A percentile compares a stretch with the other conserved stretches of the same genome.
Conservation (phyloP, 1,284 basidiomycete species). For the Jaminaea rosea region DNA sequence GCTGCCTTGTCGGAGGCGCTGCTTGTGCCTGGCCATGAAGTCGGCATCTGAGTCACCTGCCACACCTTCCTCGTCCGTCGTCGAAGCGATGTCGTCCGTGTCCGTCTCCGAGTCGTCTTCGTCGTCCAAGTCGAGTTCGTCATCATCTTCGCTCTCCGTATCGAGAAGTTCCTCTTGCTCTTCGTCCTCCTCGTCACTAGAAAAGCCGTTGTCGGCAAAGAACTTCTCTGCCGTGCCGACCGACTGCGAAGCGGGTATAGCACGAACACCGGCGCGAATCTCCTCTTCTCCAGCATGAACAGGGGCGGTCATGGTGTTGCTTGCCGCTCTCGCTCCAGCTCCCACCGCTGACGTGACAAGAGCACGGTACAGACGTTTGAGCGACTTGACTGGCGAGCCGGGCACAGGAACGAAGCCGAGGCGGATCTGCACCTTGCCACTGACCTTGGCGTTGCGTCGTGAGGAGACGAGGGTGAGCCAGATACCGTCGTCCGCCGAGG, state of each 20-base stretch:
- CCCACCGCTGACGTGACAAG: neutral
- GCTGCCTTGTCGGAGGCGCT: no score
- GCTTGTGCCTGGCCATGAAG: neutral
- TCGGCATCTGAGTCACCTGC: slow-evolving; percentile 4
- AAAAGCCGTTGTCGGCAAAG: slow-evolving; percentile 33
- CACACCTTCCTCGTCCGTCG: slow-evolving; percentile 9
- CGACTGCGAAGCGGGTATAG: slow-evolving; percentile 31
- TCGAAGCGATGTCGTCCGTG: slow-evolving; percentile 10
- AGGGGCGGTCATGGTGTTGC: neutral
- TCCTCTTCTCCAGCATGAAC: neutral
- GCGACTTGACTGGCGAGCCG: neutral
- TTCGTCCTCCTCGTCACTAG: slow-evolving; percentile 13
- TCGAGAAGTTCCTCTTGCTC: slow-evolving; percentile 9
- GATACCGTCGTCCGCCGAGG: slow-evolving; percentile 9
- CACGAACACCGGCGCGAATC: slow-evolving; percentile 17
- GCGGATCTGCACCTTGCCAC: slow-evolving; percentile 30
- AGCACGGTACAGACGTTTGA: slow-evolving; percentile 5
- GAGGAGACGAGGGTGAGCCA: slow-evolving; percentile 30
- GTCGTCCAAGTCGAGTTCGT: slow-evolving; percentile 12
- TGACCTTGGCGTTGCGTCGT: slow-evolving; percentile 17
- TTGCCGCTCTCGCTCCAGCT: neutral
- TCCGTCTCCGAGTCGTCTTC: slow-evolving; percentile 15
- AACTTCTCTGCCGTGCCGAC: slow-evolving; percentile 32
- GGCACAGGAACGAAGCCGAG: slow-evolving; percentile 23
- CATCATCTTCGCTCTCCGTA: slow-evolving; percentile 16